Base-by-base conservation (phyloP, 2,329 filamentous ascomycete genomes). In the Paecilomyces variotii region DNA sequence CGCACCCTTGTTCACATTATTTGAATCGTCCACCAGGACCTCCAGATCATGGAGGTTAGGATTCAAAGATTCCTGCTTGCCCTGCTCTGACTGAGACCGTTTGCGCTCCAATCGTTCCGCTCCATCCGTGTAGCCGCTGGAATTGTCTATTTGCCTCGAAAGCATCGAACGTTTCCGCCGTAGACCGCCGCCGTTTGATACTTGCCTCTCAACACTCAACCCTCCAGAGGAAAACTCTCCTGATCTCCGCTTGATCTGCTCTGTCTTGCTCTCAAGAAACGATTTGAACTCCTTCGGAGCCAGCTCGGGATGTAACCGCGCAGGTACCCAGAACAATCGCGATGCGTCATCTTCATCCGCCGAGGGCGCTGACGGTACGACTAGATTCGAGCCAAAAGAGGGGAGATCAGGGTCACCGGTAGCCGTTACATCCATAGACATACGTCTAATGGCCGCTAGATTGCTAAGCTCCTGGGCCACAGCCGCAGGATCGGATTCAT, bases 281-380 rank as follows among this genome's bases (percentile, higher is more conserved):
- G 88, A 93, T 74, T 96, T 97, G 80, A 97, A 99, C 66, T 97
- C 94, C 69, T 89, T 91, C 0, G 94, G 94, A 2, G 94, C 94
- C 54, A 99, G 80, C 74, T 99, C 94, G 0, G 94, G 94, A 68
- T 99, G 94, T 28, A 99, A 83, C 59, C 91, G 86, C 26, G 94
- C 94, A 4, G 94, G 94, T 4, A 99, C 94, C 94, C 94, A 99
- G 64, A 97, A 89, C 60, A 97, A 77, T 62, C 91, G 84, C 1
- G 92, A 91, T 6, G 91, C 86, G 70, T 97, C 93, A 66, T 91
- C 88, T 71, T 96, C 91, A 67, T 95, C 88, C 62, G 70, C 72
- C 5, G 73, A 73, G n/a, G 74, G 69, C 11, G 75, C 74, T 3
- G 78, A 77, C 1, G 78, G 77, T 55, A 79, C 72, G 7, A 72